Evolutionary conservation across 176 grass and related monocot species (phyloP).

Genomic region (Ensete glaucum): DNA sequence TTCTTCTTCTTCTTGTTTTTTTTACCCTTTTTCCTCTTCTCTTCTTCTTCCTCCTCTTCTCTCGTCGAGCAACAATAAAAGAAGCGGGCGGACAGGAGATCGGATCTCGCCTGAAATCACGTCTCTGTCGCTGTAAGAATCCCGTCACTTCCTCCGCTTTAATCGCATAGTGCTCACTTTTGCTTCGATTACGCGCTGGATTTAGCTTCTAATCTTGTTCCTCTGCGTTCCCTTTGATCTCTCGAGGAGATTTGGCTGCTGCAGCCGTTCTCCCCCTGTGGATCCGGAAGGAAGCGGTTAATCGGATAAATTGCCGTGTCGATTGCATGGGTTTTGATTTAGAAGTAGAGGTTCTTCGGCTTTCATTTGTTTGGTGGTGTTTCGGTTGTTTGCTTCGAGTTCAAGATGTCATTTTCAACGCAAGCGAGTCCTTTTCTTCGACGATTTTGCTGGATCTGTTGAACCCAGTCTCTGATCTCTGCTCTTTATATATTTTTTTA

Average conservation of each 20-base stretch:
- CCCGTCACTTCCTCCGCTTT: background rate
- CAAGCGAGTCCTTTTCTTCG: background rate
- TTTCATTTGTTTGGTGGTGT: slow-evolving; percentile 1
- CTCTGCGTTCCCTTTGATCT: too few species aligned
- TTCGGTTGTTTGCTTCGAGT: background rate
- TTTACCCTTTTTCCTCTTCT: too few species aligned
- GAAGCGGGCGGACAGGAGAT: background rate
- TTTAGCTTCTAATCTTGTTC: background rate
- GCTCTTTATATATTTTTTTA: background rate
- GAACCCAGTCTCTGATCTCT: background rate
- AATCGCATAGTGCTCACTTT: background rate
- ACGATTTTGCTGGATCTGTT: background rate
- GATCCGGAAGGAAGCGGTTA: background rate
- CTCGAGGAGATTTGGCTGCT: background rate
- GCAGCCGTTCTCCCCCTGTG: background rate
- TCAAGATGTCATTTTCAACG: background rate
- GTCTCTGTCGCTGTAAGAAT: background rate
- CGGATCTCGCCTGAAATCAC: background rate
- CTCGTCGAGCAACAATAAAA: background rate
- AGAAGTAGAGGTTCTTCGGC: background rate
- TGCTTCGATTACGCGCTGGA: background rate
- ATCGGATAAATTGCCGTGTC: background rate
- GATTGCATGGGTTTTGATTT: background rate
- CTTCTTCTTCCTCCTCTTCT: too few species aligned
- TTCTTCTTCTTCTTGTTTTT: too few species aligned